Base-by-base conservation (phyloP, 768 basidiomycete genomes). In the Boletus sp. region DNA sequence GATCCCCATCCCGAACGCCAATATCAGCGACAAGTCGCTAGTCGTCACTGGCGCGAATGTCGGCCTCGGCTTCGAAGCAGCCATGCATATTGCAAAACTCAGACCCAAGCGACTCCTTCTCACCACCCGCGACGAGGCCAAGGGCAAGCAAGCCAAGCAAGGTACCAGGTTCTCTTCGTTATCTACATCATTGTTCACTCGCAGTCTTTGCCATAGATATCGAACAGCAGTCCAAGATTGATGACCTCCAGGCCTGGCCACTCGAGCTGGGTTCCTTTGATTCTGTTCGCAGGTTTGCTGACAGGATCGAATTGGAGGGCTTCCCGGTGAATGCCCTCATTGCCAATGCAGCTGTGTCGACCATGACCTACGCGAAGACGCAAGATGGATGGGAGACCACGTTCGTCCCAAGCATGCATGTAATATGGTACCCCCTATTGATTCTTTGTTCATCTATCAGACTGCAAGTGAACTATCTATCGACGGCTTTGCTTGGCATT, bases 361-460 rank as follows among this genome's bases (percentile, higher is more conserved):
- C 54, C 1, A 13, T 8, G 13, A 61, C 47, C 3, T 72, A 67
- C 29, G 11, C 19, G 7, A 62, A 57, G 55, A 74, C 74, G 3
- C 43, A 50, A 32, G 74, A 75, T 43, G 74, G 72, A 33, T 75
- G 69, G 65, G 74, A 75, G 61, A 63, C 60, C 32, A 67, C 60
- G 74, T 75, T 33, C 30, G 73, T 55, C n/a, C 27, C 47, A 15
- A 39, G 25, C 13, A 34, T 25, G 9, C 38, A 30, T 27, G 15
- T 23, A 29, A 15, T 21, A 30, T 19, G 6, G 19, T 27, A 17
- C 23, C 3, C 34, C 15, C 7, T 2, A 2, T 23, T 62, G 13
- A 54, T 5, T 4, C 15, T 44, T 34, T 14, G 19, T 44, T 54
- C 33, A 1, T 39, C 35, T 23, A 11, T 19, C 38, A 75, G 72